Evolutionary conservation across 2,329 filamentous ascomycete species (phyloP), one percentile per base, ranked within the genome.

Genomic region (Monilinia fructigena): DNA sequence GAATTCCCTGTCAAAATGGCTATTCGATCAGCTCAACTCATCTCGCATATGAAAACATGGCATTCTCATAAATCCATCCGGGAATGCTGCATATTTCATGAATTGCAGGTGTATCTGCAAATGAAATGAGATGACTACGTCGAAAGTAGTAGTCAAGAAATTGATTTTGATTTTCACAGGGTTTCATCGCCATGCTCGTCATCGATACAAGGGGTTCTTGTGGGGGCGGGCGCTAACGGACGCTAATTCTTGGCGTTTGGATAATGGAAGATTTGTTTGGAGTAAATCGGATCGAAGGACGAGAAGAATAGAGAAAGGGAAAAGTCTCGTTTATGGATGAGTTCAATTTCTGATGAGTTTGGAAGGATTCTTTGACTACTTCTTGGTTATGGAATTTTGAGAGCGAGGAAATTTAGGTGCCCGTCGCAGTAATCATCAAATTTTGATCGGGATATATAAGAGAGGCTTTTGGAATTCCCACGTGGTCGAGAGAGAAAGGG

Each of bases 151-250:
- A n/a, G n/a, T 42, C 12, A 42, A 16, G 40, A 42, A 42, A 42
- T 42, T 16, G 12, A 42, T 42, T 40, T 42, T 14, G 35, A 65
- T 59, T n/a, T 14, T 42, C 47, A 14, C 63, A 60, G 35, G 63
- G 54, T 48, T 42, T 65, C 23, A n/a, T 23, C 14, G 20, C n/a
- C 18, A 35, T 47, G 53, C 63, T 65, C 54, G 63, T 65, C 54
- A 65, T 65, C 50, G 63, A 14, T 26, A 28, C 62, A 26, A 38
- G 62, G 52, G 20, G 42, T 2, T 31, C 47, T 38, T 48, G 42
- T 47, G 53, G 40, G 62, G 62, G 42, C 56, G 42, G 56, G 12
- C 42, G 42, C 56, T 60, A 60, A 48, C 42, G 56, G 56, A 10
- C 14, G 26, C 20, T 10, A 35, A 48, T 23, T 23, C 60, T 63